phyloP scores from a whole-genome alignment of 805 yeast genomes.

The Teunomyces barrocoloradensis region DNA sequence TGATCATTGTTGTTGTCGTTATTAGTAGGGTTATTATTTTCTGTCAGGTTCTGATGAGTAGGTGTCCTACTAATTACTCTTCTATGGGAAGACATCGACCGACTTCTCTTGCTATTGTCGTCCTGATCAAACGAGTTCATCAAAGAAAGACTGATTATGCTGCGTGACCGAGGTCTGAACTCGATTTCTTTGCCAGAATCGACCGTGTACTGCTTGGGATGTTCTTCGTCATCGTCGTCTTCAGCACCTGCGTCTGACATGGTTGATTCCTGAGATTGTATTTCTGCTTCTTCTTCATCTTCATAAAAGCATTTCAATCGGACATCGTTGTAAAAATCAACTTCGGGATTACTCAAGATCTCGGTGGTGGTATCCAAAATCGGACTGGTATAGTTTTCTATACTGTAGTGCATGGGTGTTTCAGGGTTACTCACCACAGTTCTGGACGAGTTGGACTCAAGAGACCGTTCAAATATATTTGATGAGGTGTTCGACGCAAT shows the following conservation, averaged over 20 bases:
- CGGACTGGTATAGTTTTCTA: conserved; percentile 30
- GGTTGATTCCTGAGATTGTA: neutral
- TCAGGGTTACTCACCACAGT: conserved; percentile 12
- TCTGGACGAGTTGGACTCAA: conserved; percentile 8
- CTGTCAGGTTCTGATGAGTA: neutral
- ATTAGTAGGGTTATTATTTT: neutral
- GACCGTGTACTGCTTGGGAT: neutral
- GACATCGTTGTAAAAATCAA: conserved; percentile 21
- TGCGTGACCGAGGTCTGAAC: conserved; percentile 18
- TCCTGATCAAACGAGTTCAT: conserved; percentile 17
- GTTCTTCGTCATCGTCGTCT: conserved; percentile 1
- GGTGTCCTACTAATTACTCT: neutral
- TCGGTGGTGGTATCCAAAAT: conserved; percentile 31
- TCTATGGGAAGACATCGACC: conserved; percentile 1
- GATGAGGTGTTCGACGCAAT: conserved; percentile 1
- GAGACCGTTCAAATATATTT: conserved; percentile 11
- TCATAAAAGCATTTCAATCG: conserved; percentile 22
- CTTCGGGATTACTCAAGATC: conserved; percentile 24
- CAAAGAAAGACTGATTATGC: conserved; percentile 20
- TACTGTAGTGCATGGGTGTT: conserved; percentile 23
- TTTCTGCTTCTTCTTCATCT: conserved; percentile 4
- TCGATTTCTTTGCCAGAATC: neutral
- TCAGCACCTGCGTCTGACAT: conserved; percentile 1
- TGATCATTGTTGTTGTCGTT: conserved; percentile 7
- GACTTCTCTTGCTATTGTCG: conserved; percentile 4